phyloP scores from a whole-genome alignment of 202 grass and related monocot species.

The Bolboschoenoplectus hybrid region DNA sequence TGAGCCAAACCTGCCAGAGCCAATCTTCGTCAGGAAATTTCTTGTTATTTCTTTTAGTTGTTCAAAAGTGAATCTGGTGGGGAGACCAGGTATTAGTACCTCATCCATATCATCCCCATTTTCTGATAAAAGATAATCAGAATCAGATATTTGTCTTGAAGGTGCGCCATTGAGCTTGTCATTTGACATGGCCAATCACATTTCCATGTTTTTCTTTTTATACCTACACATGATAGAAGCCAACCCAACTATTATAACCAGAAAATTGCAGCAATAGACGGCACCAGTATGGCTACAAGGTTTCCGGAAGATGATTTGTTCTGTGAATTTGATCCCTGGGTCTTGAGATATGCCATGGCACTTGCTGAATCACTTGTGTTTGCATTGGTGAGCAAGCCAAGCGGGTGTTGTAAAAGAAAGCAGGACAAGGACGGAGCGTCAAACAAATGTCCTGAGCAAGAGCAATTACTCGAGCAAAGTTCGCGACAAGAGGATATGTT shows the following conservation, averaged over 20 bases:
- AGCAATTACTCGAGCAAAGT: slow-evolving; percentile 61
- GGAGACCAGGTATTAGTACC: slow-evolving; percentile 40
- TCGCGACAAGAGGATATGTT: slow-evolving; percentile 43
- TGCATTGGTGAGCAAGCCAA: slow-evolving; percentile 47
- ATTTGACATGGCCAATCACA: slow-evolving; percentile 33
- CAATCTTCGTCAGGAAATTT: slow-evolving; percentile 39
- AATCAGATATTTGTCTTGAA: slow-evolving; percentile 15
- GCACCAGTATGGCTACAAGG: slow-evolving; percentile 51
- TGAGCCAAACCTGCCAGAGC: slow-evolving; percentile 44
- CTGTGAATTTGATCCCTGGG: background rate
- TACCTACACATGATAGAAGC: slow-evolving; percentile 37
- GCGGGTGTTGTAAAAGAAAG: slow-evolving; percentile 41
- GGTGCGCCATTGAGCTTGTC: slow-evolving; percentile 42
- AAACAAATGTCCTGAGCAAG: slow-evolving; percentile 60
- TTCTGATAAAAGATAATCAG: slow-evolving; percentile 17
- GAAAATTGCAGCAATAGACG: slow-evolving; percentile 50
- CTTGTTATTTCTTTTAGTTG: slow-evolving; percentile 40
- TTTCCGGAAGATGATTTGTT: background rate
- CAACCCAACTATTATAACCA: slow-evolving; percentile 30
- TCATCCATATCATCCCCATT: slow-evolving; percentile 34
- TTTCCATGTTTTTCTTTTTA: slow-evolving; percentile 34
- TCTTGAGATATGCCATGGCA: slow-evolving; percentile 51
- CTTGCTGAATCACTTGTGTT: background rate
- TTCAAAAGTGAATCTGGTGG: slow-evolving; percentile 40
- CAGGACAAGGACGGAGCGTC: slow-evolving; percentile 54